Percentiles rank a stretch among this genome's conserved stretches.
Evolutionary conservation across 805 yeast genomes (phyloP).

Genomic region (Cyberlindnera petersonii): DNA sequence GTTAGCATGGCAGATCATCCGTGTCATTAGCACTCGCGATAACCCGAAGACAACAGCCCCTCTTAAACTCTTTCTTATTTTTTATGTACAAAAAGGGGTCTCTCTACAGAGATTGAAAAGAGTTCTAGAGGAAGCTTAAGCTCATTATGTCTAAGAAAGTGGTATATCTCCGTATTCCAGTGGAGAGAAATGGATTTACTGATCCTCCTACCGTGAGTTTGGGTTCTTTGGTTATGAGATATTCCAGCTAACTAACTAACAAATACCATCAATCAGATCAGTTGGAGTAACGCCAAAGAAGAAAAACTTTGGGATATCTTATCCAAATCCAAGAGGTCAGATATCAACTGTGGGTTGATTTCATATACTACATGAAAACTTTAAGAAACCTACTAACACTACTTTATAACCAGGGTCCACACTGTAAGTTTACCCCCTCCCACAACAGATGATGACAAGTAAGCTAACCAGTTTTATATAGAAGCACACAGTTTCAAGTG

Average conservation of each 20-base stretch:
- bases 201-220: constrained; percentile 24
- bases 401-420: constrained; percentile 4
- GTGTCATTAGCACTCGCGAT: no score
- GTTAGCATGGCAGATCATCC: no score
- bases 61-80: no score
- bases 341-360: constrained; percentile 23
- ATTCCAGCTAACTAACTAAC: background rate
- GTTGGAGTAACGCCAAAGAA: constrained; percentile 26
- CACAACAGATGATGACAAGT: no score
- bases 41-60: no score
- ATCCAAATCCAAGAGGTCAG: constrained; percentile 25
- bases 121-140: no score
- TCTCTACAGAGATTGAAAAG: no score
- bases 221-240: background rate
- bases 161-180: constrained; percentile 26
- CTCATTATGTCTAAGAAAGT: constrained; percentile 14
- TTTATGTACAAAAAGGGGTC: no score
- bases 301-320: constrained; percentile 24
- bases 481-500: constrained; percentile 20
- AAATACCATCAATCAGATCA: constrained; percentile 10
- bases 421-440: no score
- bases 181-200: constrained; percentile 22
- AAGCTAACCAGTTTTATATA: no score
- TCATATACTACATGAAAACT: background rate
- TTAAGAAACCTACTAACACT: constrained; percentile 4